Percentiles rank a stretch among this genome's conserved stretches.
Evolutionary conservation across 1,284 basidiomycete species (phyloP).

Genomic region (Albatrellus sp.): DNA sequence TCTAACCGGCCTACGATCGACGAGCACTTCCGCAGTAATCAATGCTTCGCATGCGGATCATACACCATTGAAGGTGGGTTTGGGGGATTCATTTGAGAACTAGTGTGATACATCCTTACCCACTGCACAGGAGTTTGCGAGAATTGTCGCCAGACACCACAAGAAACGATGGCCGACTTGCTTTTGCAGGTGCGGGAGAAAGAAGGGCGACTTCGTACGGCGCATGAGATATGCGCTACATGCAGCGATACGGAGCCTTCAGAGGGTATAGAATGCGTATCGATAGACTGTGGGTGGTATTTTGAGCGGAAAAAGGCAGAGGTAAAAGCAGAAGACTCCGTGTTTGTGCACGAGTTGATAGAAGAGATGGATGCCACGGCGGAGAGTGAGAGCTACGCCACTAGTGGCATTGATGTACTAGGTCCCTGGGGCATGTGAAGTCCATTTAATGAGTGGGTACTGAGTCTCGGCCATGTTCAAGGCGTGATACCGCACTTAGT

Average conservation of each 20-base stretch:
- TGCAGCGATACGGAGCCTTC: constrained; percentile 46
- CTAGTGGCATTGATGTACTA: not conserved
- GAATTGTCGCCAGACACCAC: constrained; percentile 40
- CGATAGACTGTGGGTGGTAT: constrained; percentile 75
- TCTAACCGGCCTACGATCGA: constrained; percentile 45
- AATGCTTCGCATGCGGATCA: constrained; percentile 60
- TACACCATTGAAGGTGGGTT: constrained; percentile 40
- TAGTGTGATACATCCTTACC: constrained; percentile 1
- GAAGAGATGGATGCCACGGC: constrained; percentile 19
- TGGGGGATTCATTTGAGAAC: not conserved
- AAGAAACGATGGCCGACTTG: constrained; percentile 49
- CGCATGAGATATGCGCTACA: constrained; percentile 58
- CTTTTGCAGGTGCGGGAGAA: constrained; percentile 43
- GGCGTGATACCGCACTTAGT: too few species aligned
- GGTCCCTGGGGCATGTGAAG: not conserved
- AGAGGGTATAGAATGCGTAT: constrained; percentile 66
- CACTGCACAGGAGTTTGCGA: constrained; percentile 49
- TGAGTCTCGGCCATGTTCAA: too few species aligned
- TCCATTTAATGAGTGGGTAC: too few species aligned
- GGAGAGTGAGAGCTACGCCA: constrained; percentile 2
- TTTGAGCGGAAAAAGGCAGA: constrained; percentile 63
- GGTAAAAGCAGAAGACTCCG: constrained; percentile 37
- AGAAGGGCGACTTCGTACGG: constrained; percentile 42
- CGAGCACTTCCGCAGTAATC: constrained; percentile 63
- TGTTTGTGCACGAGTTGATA: constrained; percentile 22